These are phyloP conservation scores for Colletotrichum australisinense DNA, from an alignment of 2,329 filamentous ascomycete genomes.

Conservation along the genomic window DNA sequence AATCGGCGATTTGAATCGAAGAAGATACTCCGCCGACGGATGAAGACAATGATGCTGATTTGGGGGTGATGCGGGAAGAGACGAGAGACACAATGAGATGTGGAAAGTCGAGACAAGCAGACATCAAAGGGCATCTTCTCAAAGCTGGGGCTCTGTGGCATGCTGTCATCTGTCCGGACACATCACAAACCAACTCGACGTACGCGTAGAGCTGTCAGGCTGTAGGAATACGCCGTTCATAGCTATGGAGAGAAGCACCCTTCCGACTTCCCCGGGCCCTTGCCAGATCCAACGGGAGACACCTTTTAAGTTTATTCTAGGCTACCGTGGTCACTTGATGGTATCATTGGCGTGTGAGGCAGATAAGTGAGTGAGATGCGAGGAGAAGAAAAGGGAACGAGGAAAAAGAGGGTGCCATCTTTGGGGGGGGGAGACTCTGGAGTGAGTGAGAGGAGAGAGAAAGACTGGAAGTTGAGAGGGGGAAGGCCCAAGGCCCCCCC, in stretches of 20 bases:
- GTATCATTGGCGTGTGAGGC: too few species aligned
- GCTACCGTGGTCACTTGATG: neutral
- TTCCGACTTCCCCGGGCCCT: conserved; percentile 1
- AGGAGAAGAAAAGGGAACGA: neutral
- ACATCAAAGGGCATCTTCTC: neutral
- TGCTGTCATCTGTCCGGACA: neutral
- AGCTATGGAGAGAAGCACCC: neutral
- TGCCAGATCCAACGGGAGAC: conserved; percentile 10
- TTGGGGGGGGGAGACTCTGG: neutral
- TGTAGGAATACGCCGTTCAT: neutral
- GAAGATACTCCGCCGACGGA: neutral
- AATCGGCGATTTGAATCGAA: conserved; percentile 6
- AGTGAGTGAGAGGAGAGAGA: neutral
- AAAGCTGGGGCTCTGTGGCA: conserved; percentile 23
- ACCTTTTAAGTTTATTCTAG: neutral
- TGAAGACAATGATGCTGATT: neutral
- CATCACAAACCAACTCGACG: neutral
- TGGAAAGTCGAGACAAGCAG: neutral
- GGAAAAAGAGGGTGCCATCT: neutral
- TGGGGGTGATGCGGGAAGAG: neutral
- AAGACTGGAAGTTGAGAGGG: neutral
- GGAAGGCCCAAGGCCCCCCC: neutral
- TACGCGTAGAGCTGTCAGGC: neutral
- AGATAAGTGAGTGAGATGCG: neutral
- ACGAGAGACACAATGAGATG: neutral